A percentile compares a stretch with the other conserved stretches of the same genome.
These are phyloP conservation scores for Tetrapisispora taiwanensis DNA, from an alignment of 805 yeast species.

Conservation along the genomic window DNA sequence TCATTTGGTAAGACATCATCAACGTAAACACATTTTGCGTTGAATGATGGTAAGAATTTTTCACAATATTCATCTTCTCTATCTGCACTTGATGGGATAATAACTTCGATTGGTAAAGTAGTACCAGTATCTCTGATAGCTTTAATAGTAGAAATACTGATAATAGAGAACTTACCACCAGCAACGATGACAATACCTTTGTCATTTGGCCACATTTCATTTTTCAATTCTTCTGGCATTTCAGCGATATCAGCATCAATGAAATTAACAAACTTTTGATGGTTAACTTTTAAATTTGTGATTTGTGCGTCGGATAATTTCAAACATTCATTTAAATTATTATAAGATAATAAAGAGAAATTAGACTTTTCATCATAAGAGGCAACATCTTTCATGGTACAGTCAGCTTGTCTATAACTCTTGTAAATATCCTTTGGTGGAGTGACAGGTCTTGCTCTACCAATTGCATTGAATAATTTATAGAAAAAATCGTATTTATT, in stretches of 20 bases:
- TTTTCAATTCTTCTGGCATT: not conserved
- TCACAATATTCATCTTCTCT: slow-evolving; percentile 63
- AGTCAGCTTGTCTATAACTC: not conserved
- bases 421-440: slow-evolving; percentile 3
- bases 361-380: not conserved
- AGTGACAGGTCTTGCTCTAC: not conserved
- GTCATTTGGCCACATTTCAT: slow-evolving; percentile 26
- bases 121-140: slow-evolving; percentile 55
- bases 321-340: slow-evolving; percentile 13
- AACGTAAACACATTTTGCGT: slow-evolving; percentile 52
- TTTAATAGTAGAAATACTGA: slow-evolving; percentile 44
- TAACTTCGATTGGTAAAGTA: slow-evolving; percentile 68
- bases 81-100: slow-evolving; percentile 61
- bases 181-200: slow-evolving; percentile 64
- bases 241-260: not conserved
- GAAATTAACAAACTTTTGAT: not conserved
- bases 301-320: slow-evolving; percentile 8
- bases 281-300: slow-evolving; percentile 1
- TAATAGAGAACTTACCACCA: slow-evolving; percentile 64
- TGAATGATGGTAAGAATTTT: slow-evolving; percentile 48
- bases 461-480: not conserved
- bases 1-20: slow-evolving; percentile 40
- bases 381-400: not conserved
- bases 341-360: slow-evolving; percentile 2
- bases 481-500: slow-evolving; percentile 1